These are phyloP conservation scores for Apiospora arundinis DNA, from an alignment of 2,329 filamentous ascomycete genomes.

Conservation along the genomic window DNA sequence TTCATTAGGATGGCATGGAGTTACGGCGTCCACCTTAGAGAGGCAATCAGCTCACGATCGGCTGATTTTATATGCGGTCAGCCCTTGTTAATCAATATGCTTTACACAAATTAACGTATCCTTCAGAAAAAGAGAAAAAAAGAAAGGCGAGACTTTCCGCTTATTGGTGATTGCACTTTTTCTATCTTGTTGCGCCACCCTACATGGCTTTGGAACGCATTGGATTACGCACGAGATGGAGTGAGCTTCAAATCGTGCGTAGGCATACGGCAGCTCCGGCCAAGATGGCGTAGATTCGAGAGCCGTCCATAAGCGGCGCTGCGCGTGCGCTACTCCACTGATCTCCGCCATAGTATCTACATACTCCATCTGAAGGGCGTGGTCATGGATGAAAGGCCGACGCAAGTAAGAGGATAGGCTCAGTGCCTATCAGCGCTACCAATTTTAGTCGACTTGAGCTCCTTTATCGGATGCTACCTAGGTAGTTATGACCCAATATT, in stretches of 20 bases:
- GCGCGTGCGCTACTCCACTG: not conserved
- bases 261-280: not conserved
- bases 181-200: not conserved
- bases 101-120: not conserved
- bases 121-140: too few species aligned
- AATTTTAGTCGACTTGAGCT: not conserved
- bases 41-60: not conserved
- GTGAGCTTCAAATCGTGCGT: not conserved
- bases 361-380: conserved; percentile 15
- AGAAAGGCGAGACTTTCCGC: not conserved
- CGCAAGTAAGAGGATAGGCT: not conserved
- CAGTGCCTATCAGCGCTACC: not conserved
- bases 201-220: not conserved
- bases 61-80: conserved; percentile 1
- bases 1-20: conserved; percentile 23
- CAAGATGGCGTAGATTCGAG: not conserved
- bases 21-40: conserved; percentile 13
- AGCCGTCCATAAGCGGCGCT: not conserved
- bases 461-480: conserved; percentile 19
- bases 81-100: not conserved
- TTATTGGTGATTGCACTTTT: not conserved
- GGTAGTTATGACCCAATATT: not conserved
- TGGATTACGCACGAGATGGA: not conserved
- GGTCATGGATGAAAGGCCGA: not conserved
- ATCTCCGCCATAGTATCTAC: conserved; percentile 1